Evolutionary conservation across 1,139 yeast genomes (phyloP).

Genomic region (Candida pseudoviswanathii): DNA sequence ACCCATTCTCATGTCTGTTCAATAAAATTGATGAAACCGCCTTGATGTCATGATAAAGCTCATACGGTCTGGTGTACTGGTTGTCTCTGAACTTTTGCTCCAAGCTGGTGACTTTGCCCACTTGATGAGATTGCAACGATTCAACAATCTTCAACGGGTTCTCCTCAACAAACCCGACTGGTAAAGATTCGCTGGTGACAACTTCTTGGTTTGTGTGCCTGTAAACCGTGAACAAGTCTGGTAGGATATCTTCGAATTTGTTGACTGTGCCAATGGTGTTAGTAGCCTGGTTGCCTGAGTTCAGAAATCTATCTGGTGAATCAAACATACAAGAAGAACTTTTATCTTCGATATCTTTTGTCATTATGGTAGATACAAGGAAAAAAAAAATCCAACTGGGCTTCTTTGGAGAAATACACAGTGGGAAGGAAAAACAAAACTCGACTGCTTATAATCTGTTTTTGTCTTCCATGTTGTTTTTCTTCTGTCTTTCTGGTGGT

Average conservation of each 20-base stretch:
- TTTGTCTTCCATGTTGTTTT: too few relatives aligned
- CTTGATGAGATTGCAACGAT: slow-evolving; percentile 37
- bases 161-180: slow-evolving; percentile 48
- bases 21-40: slow-evolving; percentile 58
- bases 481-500: too few relatives aligned
- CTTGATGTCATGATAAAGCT: slow-evolving; percentile 73
- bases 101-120: slow-evolving; percentile 22
- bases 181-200: slow-evolving; percentile 41
- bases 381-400: not conserved
- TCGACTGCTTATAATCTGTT: not conserved
- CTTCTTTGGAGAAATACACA: not conserved
- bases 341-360: slow-evolving; percentile 13
- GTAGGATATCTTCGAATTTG: slow-evolving; percentile 14
- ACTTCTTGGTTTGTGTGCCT: slow-evolving; percentile 37
- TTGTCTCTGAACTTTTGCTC: slow-evolving; percentile 22
- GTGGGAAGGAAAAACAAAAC: not conserved
- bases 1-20: slow-evolving; percentile 53
- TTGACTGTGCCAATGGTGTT: not conserved
- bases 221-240: slow-evolving; percentile 30
- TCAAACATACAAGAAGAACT: slow-evolving; percentile 13
- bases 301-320: not conserved
- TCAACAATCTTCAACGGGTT: slow-evolving; percentile 44
- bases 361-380: slow-evolving; percentile 9
- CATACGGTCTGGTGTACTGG: slow-evolving; percentile 50
- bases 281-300: not conserved